A percentile compares a stretch with the other conserved stretches of the same genome.
These are phyloP conservation scores for Zizania latifolia DNA, from an alignment of 176 grass and related monocot genomes.

Conservation along the genomic window DNA sequence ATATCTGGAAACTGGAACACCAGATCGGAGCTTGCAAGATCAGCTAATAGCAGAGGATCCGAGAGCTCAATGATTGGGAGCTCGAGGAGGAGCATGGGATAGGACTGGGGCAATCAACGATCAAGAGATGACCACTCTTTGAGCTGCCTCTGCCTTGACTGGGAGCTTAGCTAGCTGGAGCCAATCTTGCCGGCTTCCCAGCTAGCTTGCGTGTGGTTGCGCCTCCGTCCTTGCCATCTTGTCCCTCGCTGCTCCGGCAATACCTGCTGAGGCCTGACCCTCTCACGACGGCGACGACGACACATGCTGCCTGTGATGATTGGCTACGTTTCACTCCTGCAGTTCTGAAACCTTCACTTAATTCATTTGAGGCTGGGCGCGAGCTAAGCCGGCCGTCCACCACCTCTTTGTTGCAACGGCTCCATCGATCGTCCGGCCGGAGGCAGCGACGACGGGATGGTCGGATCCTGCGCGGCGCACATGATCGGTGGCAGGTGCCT, in stretches of 20 bases:
- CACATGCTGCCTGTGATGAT: neutral
- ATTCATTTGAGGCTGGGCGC: neutral
- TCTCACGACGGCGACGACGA: neutral
- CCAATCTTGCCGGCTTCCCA: neutral
- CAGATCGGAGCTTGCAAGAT: conserved; percentile 2
- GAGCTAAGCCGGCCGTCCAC: neutral
- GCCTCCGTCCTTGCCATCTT: too few species aligned
- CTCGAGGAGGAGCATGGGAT: neutral
- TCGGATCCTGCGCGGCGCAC: conserved; percentile 26
- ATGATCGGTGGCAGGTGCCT: conserved; percentile 34
- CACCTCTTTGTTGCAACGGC: neutral
- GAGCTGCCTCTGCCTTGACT: conserved; percentile 14
- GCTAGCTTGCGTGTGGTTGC: neutral
- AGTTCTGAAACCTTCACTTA: neutral
- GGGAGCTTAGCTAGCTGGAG: neutral
- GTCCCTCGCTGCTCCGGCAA: too few species aligned
- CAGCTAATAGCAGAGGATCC: neutral
- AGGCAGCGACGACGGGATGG: conserved; percentile 4
- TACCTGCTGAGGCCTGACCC: neutral
- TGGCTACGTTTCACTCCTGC: neutral
- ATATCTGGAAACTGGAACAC: conserved; percentile 6
- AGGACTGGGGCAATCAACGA: conserved; percentile 14
- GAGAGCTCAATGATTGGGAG: neutral
- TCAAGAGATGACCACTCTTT: neutral
- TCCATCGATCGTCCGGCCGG: neutral